Conservation (phyloP, 257 asterid species). For the Oldenlandia corymbosa region DNA sequence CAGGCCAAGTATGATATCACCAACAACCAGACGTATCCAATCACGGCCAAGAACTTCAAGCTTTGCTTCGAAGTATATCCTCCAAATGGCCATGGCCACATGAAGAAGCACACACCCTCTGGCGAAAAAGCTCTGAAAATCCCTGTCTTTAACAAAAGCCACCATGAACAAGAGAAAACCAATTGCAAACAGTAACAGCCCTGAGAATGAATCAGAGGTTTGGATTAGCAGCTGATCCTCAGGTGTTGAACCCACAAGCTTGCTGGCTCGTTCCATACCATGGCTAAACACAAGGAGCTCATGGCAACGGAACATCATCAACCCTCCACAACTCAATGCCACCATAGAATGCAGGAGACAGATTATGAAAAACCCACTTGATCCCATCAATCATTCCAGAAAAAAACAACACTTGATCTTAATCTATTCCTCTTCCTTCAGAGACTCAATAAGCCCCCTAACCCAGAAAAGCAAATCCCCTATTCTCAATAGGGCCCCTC, state of each 20-base stretch:
- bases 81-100: conserved; percentile 82
- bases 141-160: conserved; percentile 84
- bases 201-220: conserved; percentile 89
- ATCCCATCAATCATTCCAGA: conserved; percentile 41
- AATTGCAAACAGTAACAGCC: conserved; percentile 65
- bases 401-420: not conserved
- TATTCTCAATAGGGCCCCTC: not conserved
- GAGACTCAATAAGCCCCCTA: not conserved
- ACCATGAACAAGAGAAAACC: conserved; percentile 88
- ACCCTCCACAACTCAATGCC: conserved; percentile 71
- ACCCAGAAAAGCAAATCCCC: not conserved
- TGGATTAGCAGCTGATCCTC: conserved; percentile 82
- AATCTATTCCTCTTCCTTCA: not conserved
- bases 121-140: conserved; percentile 72
- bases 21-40: conserved; percentile 78
- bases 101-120: conserved; percentile 80
- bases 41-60: conserved; percentile 79
- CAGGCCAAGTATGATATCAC: conserved; percentile 62
- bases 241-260: conserved; percentile 76
- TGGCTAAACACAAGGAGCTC: conserved; percentile 70
- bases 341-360: conserved; percentile 71
- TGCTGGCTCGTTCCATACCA: conserved; percentile 76
- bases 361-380: conserved; percentile 60
- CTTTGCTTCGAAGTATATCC: conserved; percentile 74
- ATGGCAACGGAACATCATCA: conserved; percentile 78